phyloP scores from a whole-genome alignment of 1,284 basidiomycete genomes.

The Ganoderma resinaceum region DNA sequence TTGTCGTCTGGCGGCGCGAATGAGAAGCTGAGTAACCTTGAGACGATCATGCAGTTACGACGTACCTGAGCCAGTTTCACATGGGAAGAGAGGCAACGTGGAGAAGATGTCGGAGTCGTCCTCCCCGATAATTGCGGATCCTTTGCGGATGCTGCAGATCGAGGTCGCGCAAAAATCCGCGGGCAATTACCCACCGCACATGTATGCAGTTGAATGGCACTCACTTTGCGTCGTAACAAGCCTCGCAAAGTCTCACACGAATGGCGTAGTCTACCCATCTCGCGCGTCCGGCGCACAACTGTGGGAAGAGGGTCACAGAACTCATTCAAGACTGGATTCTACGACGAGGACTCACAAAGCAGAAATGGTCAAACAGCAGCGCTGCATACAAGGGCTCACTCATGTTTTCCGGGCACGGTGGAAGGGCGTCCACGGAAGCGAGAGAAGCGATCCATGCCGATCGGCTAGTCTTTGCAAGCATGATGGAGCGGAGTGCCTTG shows the following conservation, averaged over 20 bases:
- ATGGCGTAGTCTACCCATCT: not conserved
- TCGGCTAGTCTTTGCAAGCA: not conserved
- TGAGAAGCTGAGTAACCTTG: too few species aligned
- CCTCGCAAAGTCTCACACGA: not conserved
- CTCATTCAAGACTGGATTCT: not conserved
- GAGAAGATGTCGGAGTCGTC: too few species aligned
- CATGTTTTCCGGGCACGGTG: not conserved
- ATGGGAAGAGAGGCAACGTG: too few species aligned
- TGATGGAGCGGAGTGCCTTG: not conserved
- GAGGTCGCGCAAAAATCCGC: too few species aligned
- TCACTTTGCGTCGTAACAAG: not conserved
- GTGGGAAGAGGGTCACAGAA: not conserved
- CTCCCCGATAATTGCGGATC: too few species aligned
- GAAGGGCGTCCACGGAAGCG: not conserved
- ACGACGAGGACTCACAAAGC: not conserved
- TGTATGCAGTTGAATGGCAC: not conserved
- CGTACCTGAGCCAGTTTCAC: too few species aligned
- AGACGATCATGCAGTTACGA: too few species aligned
- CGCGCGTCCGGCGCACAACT: not conserved
- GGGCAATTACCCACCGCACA: not conserved
- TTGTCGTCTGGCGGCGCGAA: too few species aligned
- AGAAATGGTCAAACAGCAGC: not conserved
- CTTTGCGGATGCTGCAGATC: too few species aligned
- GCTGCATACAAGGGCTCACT: not conserved
- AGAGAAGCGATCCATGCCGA: not conserved